Evolutionary conservation across 495 filamentous ascomycete genomes (phyloP), one percentile per base, ranked within the genome.

Genomic region (Tuber calosporum): DNA sequence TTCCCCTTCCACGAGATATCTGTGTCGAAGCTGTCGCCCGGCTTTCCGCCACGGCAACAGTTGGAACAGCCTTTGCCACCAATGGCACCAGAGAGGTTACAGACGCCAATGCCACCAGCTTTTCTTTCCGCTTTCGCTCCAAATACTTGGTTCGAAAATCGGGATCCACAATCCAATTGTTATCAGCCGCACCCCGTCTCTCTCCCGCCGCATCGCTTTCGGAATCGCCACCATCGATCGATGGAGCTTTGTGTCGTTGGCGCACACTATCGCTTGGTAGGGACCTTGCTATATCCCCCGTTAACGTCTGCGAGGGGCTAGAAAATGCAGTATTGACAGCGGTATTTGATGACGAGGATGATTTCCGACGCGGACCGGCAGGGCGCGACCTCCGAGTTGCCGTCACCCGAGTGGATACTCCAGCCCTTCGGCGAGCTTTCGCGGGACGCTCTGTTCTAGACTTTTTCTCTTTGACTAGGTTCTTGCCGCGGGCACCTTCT

Each of bases 61-160:
- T 70, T 48, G 78, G 42, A 8, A 48, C 38, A 19, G 68, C 62
- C 53, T 75, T 73, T 4, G 58, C 40, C n/a, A 38, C 66, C 1
- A 41, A 48, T 15, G 53, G 53, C 19, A 8, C 37, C 22, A 66
- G 48, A 11, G 69, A 69, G 6, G 45, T 40, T 43, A 69, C 71
- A 30, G 73, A 68, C 34, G 76, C 71, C 13, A 71, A 36, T 22
- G 77, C 67, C 37, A 71, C 76, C 39, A 79, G 42, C n/a, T 77
- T 80, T 26, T 80, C 78, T 45, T 67, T 80, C 37, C 67, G 74
- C 69, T 73, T 80, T 41, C 75, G 78, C 11, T 80, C 79, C 37
- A 80, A 67, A 36, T 80, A 80, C 45, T 80, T 80, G 40, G 79
- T 80, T 67, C 79, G 72, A 48, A 80, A 80, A 68, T 80, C 79